A percentile compares a stretch with the other conserved stretches of the same genome.
Conservation (phyloP, 2,329 filamentous ascomycete species). For the Ascochyta fabae region DNA sequence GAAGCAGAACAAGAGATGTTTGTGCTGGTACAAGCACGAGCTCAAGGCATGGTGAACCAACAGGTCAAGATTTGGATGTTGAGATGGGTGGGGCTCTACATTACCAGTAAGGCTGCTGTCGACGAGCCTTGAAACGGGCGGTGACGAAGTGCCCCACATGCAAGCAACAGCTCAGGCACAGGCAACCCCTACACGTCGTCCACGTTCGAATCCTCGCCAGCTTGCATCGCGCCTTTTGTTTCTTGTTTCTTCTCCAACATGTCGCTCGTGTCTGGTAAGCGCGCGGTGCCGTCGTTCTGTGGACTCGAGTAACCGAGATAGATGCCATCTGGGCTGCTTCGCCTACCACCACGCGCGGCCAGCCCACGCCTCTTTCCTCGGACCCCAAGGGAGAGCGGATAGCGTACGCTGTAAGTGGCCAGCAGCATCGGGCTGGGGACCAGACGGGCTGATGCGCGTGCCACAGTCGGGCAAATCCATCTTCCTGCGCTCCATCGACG, state of each 20-base stretch:
- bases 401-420: conserved; percentile 78
- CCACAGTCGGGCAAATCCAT: conserved; percentile 89
- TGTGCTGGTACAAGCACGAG: too few relatives aligned
- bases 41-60: too few relatives aligned
- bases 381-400: conserved; percentile 91
- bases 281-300: not conserved
- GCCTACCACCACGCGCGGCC: conserved; percentile 82
- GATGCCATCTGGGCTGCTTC: conserved; percentile 82
- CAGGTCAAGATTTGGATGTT: not conserved
- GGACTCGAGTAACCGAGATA: conserved; percentile 37
- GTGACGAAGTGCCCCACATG: conserved; percentile 15
- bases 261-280: conserved; percentile 30
- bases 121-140: conserved; percentile 12
- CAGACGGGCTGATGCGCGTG: not conserved
- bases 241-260: conserved; percentile 6
- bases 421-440: too few relatives aligned
- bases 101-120: not conserved
- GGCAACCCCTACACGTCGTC: conserved; percentile 5
- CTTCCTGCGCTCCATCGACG: conserved; percentile 92
- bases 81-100: not conserved
- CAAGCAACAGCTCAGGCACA: conserved; percentile 11
- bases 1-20: too few relatives aligned
- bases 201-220: not conserved
- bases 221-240: conserved; percentile 5
- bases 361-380: conserved; percentile 85